phyloP scores from a whole-genome alignment of 2,329 filamentous ascomycete genomes.

The Zymoseptoria crescenta region DNA sequence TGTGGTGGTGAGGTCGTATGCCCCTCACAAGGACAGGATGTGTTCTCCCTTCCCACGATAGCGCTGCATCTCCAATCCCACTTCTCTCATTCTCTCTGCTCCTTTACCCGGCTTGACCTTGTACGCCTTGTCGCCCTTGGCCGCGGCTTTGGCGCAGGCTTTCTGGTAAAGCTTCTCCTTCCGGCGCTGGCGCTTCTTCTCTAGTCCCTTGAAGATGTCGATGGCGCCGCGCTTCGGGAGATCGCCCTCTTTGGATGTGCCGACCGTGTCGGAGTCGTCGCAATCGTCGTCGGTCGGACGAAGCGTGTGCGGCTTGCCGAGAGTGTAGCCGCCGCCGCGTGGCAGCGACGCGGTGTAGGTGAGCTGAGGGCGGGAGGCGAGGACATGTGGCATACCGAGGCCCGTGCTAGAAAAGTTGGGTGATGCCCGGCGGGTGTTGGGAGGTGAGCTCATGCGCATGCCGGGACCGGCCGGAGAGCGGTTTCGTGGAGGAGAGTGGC shows the following conservation, averaged over 20 bases:
- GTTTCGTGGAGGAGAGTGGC: constrained; percentile 61
- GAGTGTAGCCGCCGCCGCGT: constrained; percentile 59
- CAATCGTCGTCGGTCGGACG: constrained; percentile 33
- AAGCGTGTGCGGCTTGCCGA: constrained; percentile 26
- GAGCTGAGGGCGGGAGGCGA: constrained; percentile 57
- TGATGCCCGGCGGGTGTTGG: constrained; percentile 48
- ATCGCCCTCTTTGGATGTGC: constrained; percentile 33
- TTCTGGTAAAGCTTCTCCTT: constrained; percentile 90
- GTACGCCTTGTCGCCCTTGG: constrained; percentile 51
- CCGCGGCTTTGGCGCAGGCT: constrained; percentile 74
- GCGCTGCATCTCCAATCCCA: constrained; percentile 82
- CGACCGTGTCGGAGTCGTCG: constrained; percentile 27
- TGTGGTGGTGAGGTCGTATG: background rate
- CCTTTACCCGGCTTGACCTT: constrained; percentile 75
- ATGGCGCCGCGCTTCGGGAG: constrained; percentile 83
- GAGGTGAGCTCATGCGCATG: constrained; percentile 54
- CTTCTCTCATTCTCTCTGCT: constrained; percentile 84
- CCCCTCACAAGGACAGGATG: constrained; percentile 37
- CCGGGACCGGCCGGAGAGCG: constrained; percentile 34
- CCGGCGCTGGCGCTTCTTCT: constrained; percentile 86
- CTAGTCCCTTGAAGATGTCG: constrained; percentile 92
- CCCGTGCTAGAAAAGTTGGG: constrained; percentile 34
- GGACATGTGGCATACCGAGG: constrained; percentile 41
- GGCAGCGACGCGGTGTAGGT: constrained; percentile 82
- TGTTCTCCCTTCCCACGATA: constrained; percentile 56